These are phyloP conservation scores for Spongiforma sp. DNA, from an alignment of 1,284 basidiomycete genomes.

Conservation along the genomic window DNA sequence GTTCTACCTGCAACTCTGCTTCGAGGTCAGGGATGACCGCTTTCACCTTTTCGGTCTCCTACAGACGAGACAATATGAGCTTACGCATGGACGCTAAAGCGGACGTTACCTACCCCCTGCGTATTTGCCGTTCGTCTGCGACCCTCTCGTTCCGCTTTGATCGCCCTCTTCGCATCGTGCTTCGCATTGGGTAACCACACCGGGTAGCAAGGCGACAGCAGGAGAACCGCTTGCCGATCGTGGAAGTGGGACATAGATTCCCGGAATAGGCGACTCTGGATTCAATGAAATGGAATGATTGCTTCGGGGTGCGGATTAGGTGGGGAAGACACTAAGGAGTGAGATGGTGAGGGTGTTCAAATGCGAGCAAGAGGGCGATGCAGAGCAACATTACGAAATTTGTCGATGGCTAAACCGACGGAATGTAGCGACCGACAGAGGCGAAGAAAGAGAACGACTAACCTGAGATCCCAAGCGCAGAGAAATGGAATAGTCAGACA, in stretches of 20 bases:
- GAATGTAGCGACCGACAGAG: constrained; percentile 4
- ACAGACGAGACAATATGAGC: constrained; percentile 9
- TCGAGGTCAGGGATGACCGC: constrained; percentile 70
- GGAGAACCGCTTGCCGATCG: constrained; percentile 60
- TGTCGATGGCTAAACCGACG: constrained; percentile 67
- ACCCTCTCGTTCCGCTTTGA: constrained; percentile 53
- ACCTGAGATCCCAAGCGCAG: constrained; percentile 71
- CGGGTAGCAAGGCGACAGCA: constrained; percentile 35
- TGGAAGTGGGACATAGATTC: constrained; percentile 57
- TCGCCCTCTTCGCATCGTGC: constrained; percentile 56
- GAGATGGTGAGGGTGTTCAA: constrained; percentile 74
- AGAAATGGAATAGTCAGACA: constrained; percentile 65
- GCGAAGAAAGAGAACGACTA: constrained; percentile 22
- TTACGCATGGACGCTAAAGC: background rate
- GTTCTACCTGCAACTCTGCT: constrained; percentile 66
- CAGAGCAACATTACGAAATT: constrained; percentile 66
- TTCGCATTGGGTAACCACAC: constrained; percentile 46
- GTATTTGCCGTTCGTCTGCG: constrained; percentile 54
- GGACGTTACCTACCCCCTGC: constrained; percentile 53
- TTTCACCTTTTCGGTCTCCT: constrained; percentile 76
- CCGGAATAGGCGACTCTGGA: constrained; percentile 52
- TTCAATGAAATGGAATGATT: constrained; percentile 49
- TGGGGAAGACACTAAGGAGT: constrained; percentile 61
- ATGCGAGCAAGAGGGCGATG: constrained; percentile 58
- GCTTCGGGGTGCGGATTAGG: constrained; percentile 70